A percentile compares a stretch with the other conserved stretches of the same genome.
Evolutionary conservation across 192 early-diverging fungal genomes (phyloP).

Genomic region (Gamsiella multidivaricata): DNA sequence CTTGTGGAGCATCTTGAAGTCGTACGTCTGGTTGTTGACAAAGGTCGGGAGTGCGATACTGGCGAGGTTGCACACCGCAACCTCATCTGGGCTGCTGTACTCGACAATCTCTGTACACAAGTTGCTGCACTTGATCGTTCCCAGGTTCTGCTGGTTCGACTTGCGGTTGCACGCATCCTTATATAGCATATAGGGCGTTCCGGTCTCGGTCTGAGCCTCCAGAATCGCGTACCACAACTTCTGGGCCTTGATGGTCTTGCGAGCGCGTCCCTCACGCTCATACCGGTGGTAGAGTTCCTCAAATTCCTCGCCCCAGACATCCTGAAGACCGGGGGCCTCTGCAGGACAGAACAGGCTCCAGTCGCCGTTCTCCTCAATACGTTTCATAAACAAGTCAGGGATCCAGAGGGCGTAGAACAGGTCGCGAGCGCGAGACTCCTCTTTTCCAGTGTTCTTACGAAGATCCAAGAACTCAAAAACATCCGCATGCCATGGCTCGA

Average conservation of each 20-base stretch:
- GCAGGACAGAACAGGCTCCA: slow-evolving; percentile 96
- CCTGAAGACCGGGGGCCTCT: slow-evolving; percentile 90
- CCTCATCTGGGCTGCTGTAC: slow-evolving; percentile 94
- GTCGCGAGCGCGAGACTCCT: slow-evolving; percentile 96
- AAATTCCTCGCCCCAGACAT: slow-evolving; percentile 95
- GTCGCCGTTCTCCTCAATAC: slow-evolving; percentile 92
- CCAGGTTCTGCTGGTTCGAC: slow-evolving; percentile 98
- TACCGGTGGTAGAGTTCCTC: slow-evolving; percentile 86
- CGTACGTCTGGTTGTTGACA: slow-evolving; percentile 76
- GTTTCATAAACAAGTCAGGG: slow-evolving; percentile 96
- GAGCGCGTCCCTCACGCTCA: slow-evolving; percentile 84
- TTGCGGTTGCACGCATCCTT: slow-evolving; percentile 99
- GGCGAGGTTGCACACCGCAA: slow-evolving; percentile 98
- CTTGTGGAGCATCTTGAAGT: slow-evolving; percentile 87
- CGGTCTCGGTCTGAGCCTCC: slow-evolving; percentile 97
- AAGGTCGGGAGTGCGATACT: slow-evolving; percentile 92
- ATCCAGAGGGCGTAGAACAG: slow-evolving; percentile 98
- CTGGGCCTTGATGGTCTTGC: slow-evolving; percentile 95
- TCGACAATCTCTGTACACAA: slow-evolving; percentile 99
- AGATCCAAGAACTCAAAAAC: slow-evolving; percentile 97
- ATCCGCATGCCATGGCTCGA: slow-evolving; percentile 99
- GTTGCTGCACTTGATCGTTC: slow-evolving; percentile 98
- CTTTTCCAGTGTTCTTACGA: slow-evolving; percentile 98
- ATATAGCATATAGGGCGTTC: slow-evolving; percentile 98
- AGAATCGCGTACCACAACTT: slow-evolving; percentile 98